These are phyloP conservation scores for Apophysomyces elegans DNA, from an alignment of 371 early-diverging fungal genomes.

Conservation along the genomic window DNA sequence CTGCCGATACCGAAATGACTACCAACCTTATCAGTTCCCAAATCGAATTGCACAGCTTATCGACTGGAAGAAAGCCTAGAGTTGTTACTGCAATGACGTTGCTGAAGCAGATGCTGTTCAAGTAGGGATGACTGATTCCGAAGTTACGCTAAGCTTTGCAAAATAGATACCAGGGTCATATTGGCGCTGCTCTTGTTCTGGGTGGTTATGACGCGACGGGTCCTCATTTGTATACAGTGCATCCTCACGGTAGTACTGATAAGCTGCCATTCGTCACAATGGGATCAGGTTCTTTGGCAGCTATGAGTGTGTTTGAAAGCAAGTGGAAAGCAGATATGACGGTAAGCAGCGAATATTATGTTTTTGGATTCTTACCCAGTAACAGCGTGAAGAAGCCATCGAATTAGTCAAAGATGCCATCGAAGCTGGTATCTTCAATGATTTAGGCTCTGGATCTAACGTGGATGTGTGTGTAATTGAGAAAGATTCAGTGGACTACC, in stretches of 20 bases:
- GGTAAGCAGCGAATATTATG: conserved; percentile 46
- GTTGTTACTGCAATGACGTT: conserved; percentile 96
- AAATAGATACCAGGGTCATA: conserved; percentile 94
- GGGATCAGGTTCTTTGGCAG: conserved; percentile 98
- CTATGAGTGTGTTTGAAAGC: conserved; percentile 97
- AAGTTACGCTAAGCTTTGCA: conserved; percentile 10
- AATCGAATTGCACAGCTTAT: conserved; percentile 91
- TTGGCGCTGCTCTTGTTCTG: conserved; percentile 97
- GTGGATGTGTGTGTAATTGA: conserved; percentile 97
- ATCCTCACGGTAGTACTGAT: conserved; percentile 98
- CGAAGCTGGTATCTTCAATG: conserved; percentile 99
- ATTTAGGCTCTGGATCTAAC: conserved; percentile 99
- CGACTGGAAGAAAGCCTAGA: conserved; percentile 88
- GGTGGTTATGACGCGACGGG: conserved; percentile 97
- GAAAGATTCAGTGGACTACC: conserved; percentile 78
- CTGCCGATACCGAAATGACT: conserved; percentile 98
- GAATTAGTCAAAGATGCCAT: conserved; percentile 95
- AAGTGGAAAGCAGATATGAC: conserved; percentile 86
- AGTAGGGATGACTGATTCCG: conserved; percentile 43
- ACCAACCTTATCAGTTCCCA: conserved; percentile 93
- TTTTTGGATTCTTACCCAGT: not conserved
- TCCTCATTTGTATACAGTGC: conserved; percentile 92
- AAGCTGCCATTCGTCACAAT: conserved; percentile 96
- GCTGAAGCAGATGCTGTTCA: conserved; percentile 96
- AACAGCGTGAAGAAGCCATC: conserved; percentile 91